phyloP scores from a whole-genome alignment of 345 rosid species.

The Euclidium syriacum region DNA sequence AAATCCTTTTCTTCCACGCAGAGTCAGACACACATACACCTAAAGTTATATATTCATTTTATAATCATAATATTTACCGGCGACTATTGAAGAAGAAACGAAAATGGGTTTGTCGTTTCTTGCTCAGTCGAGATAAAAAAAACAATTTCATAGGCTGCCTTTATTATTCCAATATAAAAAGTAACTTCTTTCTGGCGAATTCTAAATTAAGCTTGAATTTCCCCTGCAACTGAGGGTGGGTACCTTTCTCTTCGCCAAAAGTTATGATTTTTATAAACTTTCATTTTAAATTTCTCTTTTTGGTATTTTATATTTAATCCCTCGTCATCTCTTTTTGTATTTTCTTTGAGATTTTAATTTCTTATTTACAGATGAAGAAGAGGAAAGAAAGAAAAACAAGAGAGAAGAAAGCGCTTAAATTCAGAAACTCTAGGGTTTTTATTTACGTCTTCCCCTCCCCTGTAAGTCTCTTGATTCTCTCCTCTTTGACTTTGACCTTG shows the following conservation, averaged over 20 bases:
- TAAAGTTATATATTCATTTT: background rate
- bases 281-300: constrained; percentile 2
- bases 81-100: background rate
- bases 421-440: constrained; percentile 13
- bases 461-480: constrained; percentile 24
- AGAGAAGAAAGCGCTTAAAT: background rate
- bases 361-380: constrained; percentile 35
- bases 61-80: constrained; percentile 11
- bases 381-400: constrained; percentile 4
- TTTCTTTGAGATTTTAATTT: constrained; percentile 10
- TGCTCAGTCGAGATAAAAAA: background rate
- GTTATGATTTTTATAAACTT: background rate
- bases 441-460: constrained; percentile 22
- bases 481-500: constrained; percentile 14
- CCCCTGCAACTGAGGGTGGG: constrained; percentile 25
- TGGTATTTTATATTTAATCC: constrained; percentile 11
- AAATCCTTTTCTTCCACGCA: constrained; percentile 15
- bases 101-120: constrained; percentile 28
- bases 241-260: constrained; percentile 16
- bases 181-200: background rate
- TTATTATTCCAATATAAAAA: constrained; percentile 10
- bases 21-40: constrained; percentile 7
- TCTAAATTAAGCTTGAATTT: constrained; percentile 19
- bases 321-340: constrained; percentile 32
- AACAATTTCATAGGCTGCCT: constrained; percentile 1